Percentiles rank a stretch among this genome's conserved stretches.
These are phyloP conservation scores for Trichosporon coremiiforme DNA, from an alignment of 1,284 basidiomycete species.

Conservation along the genomic window DNA sequence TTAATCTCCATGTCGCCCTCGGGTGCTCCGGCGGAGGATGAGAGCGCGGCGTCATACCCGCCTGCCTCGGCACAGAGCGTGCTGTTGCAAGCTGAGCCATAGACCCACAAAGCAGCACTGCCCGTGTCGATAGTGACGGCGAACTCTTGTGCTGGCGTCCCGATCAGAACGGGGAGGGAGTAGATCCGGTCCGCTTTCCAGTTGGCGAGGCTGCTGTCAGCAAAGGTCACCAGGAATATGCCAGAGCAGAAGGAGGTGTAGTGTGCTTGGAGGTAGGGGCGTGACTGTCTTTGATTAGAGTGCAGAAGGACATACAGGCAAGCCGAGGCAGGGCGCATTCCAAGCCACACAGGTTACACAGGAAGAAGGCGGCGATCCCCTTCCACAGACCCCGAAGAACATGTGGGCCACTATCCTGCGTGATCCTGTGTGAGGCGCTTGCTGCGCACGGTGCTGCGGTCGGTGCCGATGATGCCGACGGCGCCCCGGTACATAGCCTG, in stretches of 20 bases:
- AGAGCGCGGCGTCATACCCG: not conserved
- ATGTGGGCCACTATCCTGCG: too few relatives aligned
- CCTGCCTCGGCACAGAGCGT: not conserved
- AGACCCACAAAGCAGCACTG: conserved; percentile 19
- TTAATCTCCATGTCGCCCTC: conserved; percentile 6
- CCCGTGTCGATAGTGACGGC: conserved; percentile 23
- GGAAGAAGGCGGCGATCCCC: not conserved
- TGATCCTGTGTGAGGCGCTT: too few relatives aligned
- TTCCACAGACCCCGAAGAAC: not conserved
- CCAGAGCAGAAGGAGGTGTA: too few relatives aligned
- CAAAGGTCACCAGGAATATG: too few relatives aligned
- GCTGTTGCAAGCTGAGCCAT: not conserved
- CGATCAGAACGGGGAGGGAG: conserved; percentile 47
- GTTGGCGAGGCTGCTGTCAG: conserved; percentile 28
- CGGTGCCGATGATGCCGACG: too few relatives aligned
- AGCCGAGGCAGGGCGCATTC: not conserved
- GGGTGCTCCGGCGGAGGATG: not conserved
- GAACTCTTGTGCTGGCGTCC: conserved; percentile 57
- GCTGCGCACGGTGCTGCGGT: too few relatives aligned
- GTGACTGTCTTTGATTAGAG: too few relatives aligned
- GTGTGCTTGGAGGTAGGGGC: too few relatives aligned
- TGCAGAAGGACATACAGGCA: too few relatives aligned
- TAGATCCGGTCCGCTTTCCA: conserved; percentile 34
- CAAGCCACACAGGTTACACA: not conserved
- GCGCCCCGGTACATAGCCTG: too few relatives aligned